Percentiles rank a stretch among this genome's conserved stretches.
phyloP scores from a whole-genome alignment of 345 rosid species.

The Lumnitzera littorea region DNA sequence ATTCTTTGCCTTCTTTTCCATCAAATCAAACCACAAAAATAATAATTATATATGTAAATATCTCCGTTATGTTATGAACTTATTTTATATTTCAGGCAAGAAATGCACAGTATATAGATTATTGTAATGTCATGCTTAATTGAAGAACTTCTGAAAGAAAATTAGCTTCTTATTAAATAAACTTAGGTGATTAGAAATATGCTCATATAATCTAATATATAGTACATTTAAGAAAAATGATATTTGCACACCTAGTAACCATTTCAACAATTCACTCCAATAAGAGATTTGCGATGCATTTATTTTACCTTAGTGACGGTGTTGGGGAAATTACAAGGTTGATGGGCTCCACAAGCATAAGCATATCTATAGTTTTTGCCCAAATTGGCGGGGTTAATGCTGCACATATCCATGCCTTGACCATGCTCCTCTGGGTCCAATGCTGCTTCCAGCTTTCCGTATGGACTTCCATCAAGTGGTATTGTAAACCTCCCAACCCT shows the following conservation, averaged over 20 bases:
- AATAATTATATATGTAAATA: no score
- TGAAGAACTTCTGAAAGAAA: no score
- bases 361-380: conserved; percentile 75
- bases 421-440: conserved; percentile 89
- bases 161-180: no score
- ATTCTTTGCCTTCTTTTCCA: conserved; percentile 63
- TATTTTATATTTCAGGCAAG: background rate
- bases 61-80: background rate
- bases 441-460: conserved; percentile 68
- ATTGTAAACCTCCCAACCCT: conserved; percentile 93
- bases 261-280: no score
- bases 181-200: no score
- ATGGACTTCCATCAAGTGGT: conserved; percentile 81
- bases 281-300: no score
- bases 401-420: conserved; percentile 96
- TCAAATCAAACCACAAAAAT: conserved; percentile 53
- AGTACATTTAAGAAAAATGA: no score
- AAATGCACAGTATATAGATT: no score
- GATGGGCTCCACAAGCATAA: conserved; percentile 89
- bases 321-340: conserved; percentile 96
- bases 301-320: conserved; percentile 71
- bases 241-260: no score
- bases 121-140: no score
- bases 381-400: conserved; percentile 64
- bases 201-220: no score